phyloP scores from a whole-genome alignment of 345 rosid species.

The Melaleuca quinquenervia region DNA sequence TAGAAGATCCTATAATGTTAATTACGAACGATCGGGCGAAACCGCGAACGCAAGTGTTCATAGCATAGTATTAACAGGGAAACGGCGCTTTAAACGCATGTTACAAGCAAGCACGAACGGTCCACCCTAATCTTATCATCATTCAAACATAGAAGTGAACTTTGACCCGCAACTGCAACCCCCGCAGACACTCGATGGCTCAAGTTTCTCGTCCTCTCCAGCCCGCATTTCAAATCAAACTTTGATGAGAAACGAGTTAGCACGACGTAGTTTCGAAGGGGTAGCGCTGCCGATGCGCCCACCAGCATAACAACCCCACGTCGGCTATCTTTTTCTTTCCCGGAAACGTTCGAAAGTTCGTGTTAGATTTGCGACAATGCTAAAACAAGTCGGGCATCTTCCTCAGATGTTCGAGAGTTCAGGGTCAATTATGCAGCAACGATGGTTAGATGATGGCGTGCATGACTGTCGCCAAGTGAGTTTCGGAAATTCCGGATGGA shows the following conservation, averaged over 20 bases:
- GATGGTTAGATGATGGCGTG: neutral
- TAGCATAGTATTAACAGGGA: neutral
- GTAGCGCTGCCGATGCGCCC: neutral
- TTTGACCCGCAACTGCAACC: no score
- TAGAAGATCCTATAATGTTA: neutral
- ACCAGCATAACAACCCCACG: neutral
- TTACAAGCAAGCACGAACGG: no score
- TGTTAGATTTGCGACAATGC: neutral
- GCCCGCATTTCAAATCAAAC: neutral
- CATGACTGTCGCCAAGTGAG: neutral
- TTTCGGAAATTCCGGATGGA: neutral
- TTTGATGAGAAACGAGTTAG: neutral
- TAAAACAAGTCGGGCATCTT: neutral
- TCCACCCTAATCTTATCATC: neutral
- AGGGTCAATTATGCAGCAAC: neutral
- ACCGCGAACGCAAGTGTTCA: no score
- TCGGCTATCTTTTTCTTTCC: fast-evolving
- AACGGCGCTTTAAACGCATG: no score
- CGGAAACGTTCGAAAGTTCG: neutral
- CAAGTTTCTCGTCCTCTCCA: neutral
- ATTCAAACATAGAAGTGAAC: no score
- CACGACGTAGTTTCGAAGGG: neutral
- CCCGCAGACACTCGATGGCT: no score
- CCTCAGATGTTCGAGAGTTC: neutral
- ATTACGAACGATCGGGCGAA: neutral